Percentiles rank a stretch among this genome's conserved stretches.
Evolutionary conservation across 345 rosid species (phyloP).

Genomic region (Syzygium aqueum): DNA sequence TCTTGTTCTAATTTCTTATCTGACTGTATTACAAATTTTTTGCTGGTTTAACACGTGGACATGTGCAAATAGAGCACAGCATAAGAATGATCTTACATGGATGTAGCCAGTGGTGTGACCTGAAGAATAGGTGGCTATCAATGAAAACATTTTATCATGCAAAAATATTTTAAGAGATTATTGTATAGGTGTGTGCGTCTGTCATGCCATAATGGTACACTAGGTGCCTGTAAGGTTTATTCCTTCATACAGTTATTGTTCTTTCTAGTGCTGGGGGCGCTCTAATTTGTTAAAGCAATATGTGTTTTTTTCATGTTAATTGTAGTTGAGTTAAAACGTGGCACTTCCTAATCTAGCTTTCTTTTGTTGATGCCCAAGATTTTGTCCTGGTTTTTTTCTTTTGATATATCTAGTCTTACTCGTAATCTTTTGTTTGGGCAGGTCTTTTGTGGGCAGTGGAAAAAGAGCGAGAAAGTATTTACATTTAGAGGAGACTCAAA

Average conservation of each 20-base stretch:
- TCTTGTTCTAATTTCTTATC: background rate
- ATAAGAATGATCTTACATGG: background rate
- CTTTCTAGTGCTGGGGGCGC: background rate
- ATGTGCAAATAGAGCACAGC: background rate
- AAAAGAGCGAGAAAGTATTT: slow-evolving; percentile 25
- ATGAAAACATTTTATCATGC: background rate
- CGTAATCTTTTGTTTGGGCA: slow-evolving; percentile 9
- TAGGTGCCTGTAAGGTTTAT: background rate
- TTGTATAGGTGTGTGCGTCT: background rate
- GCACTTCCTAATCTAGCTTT: background rate
- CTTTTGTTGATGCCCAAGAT: background rate
- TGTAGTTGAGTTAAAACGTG: background rate
- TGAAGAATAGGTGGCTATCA: background rate
- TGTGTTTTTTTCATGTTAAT: background rate
- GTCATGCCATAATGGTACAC: background rate
- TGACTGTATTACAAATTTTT: background rate
- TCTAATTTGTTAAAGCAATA: background rate
- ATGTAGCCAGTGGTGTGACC: background rate
- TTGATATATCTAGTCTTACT: background rate
- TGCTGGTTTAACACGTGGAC: background rate
- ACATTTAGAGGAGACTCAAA: slow-evolving; percentile 68
- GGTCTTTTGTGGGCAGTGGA: slow-evolving; percentile 60
- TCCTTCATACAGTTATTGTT: background rate
- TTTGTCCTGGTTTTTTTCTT: background rate
- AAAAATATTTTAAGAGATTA: background rate